phyloP scores from a whole-genome alignment of 148 eudicot species.

The Polygonum maritimum region DNA sequence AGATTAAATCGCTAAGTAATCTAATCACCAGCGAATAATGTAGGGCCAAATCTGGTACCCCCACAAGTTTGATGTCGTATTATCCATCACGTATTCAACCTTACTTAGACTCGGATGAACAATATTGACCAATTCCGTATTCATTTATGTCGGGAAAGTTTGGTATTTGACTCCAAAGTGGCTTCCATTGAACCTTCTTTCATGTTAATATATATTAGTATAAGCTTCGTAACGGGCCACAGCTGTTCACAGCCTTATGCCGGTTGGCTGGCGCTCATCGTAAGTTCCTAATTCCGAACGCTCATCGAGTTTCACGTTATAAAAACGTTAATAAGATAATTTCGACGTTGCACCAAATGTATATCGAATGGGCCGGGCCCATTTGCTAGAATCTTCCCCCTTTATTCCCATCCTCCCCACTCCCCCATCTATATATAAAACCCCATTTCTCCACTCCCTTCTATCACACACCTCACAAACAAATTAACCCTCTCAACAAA shows the following conservation, averaged over 20 bases:
- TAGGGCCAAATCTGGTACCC: no score
- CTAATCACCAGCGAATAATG: no score
- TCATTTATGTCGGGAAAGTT: neutral
- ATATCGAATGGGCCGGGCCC: no score
- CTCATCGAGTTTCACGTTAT: neutral
- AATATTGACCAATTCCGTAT: neutral
- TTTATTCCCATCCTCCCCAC: neutral
- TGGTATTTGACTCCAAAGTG: no score
- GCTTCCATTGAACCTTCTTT: no score
- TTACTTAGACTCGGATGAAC: neutral
- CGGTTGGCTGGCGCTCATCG: neutral
- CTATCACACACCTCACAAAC: neutral
- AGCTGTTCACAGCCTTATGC: neutral
- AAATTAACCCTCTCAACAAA: neutral
- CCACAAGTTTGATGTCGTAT: neutral
- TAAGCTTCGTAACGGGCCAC: neutral
- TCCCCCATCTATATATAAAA: neutral
- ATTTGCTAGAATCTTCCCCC: neutral
- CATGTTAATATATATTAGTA: no score
- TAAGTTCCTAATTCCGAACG: neutral
- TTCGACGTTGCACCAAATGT: neutral
- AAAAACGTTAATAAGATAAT: neutral
- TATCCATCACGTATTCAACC: neutral
- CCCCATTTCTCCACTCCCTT: neutral
- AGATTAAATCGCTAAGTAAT: no score